A percentile compares a stretch with the other conserved stretches of the same genome.
Conservation (phyloP, 768 basidiomycete genomes). For the Pleurotus giganteus region DNA sequence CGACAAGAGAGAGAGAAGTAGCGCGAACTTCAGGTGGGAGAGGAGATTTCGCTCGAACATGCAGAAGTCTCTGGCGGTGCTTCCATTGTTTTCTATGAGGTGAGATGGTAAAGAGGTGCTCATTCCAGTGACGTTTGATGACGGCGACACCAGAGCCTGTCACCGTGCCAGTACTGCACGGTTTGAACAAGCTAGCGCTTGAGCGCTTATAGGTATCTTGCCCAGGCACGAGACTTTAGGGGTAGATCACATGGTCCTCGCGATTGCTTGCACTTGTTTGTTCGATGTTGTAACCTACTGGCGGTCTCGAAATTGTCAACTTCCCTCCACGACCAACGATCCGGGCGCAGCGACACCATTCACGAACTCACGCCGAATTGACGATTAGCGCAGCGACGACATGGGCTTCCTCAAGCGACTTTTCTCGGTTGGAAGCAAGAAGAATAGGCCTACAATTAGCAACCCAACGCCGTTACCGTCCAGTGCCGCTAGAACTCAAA, state of each 20-base stretch:
- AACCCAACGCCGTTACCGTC: conserved; percentile 17
- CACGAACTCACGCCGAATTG: conserved; percentile 16
- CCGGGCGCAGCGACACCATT: conserved; percentile 24
- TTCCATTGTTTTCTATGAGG: conserved; percentile 47
- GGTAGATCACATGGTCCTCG: background rate
- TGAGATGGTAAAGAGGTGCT: conserved; percentile 9
- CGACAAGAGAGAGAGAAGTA: conserved; percentile 61
- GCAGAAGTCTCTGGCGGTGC: conserved; percentile 70
- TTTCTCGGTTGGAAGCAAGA: conserved; percentile 67
- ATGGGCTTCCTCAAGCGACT: conserved; percentile 76
- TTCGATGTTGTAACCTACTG: conserved; percentile 32
- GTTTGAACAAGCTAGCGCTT: background rate
- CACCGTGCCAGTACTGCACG: too few species aligned
- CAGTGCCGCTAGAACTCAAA: conserved; percentile 20
- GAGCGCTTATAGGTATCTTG: background rate
- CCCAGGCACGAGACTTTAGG: background rate
- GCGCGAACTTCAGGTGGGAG: conserved; percentile 63
- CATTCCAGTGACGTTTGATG: background rate
- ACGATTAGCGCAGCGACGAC: conserved; percentile 14
- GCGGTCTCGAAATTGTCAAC: conserved; percentile 14
- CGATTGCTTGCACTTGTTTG: conserved; percentile 42
- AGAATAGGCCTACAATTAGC: conserved; percentile 30
- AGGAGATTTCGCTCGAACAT: conserved; percentile 80
- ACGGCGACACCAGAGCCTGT: too few species aligned
- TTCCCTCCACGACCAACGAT: conserved; percentile 16